These are phyloP conservation scores for Cryptococcus sp. DNA, from an alignment of 1,284 basidiomycete genomes.

Conservation along the genomic window DNA sequence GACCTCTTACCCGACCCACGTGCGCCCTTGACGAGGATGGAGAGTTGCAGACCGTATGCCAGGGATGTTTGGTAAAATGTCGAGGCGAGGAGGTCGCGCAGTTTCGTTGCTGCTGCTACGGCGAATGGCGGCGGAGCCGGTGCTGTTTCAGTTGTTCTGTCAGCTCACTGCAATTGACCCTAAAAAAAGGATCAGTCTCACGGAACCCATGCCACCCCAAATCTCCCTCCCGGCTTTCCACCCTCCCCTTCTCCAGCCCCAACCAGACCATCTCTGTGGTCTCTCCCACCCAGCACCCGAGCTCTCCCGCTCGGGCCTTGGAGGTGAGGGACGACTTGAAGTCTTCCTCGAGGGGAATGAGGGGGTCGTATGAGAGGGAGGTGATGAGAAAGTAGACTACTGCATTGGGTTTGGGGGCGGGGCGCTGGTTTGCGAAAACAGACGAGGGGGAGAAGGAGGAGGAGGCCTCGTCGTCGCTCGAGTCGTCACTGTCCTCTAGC, in stretches of 20 bases:
- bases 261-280: conserved; percentile 50
- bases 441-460: not conserved
- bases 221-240: conserved; percentile 26
- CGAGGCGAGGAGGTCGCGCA: conserved; percentile 35
- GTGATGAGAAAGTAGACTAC: conserved; percentile 75
- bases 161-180: not conserved
- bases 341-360: conserved; percentile 46
- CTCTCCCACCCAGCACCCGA: conserved; percentile 83
- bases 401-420: conserved; percentile 37
- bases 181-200: conserved; percentile 16
- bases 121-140: conserved; percentile 27
- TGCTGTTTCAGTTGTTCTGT: conserved; percentile 6
- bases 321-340: conserved; percentile 50
- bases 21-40: conserved; percentile 55
- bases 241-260: conserved; percentile 53
- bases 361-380: conserved; percentile 64
- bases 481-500: conserved; percentile 43
- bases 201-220: conserved; percentile 31
- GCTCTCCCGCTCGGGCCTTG: conserved; percentile 57
- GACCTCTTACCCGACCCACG: conserved; percentile 54
- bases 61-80: conserved; percentile 24
- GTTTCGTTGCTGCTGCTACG: conserved; percentile 13
- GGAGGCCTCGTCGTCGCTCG: conserved; percentile 13
- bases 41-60: conserved; percentile 27
- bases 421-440: not conserved